Conservation (phyloP, 176 grass and related monocot genomes). For the Dactylis glomerata region DNA sequence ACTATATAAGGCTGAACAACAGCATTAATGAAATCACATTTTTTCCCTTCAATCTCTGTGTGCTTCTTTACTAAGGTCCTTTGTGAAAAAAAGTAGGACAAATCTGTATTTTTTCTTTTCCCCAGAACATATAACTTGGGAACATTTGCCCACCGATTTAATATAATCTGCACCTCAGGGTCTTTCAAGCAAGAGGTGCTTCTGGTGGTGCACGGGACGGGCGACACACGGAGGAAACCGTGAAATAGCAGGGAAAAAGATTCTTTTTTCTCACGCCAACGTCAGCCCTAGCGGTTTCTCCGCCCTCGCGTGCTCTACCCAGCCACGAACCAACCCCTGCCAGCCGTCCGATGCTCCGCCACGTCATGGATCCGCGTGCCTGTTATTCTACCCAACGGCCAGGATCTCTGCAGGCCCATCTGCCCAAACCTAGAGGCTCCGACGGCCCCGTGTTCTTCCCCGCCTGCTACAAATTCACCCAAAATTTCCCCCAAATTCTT, state of each 20-base stretch:
- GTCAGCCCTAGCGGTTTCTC: constrained; percentile 39
- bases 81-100: no score
- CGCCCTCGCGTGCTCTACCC: not conserved
- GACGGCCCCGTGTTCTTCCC: constrained; percentile 30
- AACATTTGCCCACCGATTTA: no score
- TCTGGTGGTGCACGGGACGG: not conserved
- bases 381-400: constrained; percentile 42
- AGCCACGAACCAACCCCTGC: not conserved
- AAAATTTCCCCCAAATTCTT: constrained; percentile 26
- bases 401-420: constrained; percentile 10
- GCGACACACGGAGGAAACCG: not conserved
- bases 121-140: no score
- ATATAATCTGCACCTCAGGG: no score
- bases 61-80: no score
- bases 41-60: no score
- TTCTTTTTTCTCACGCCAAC: not conserved
- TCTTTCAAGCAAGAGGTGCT: no score
- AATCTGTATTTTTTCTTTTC: no score
- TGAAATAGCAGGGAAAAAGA: not conserved
- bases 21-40: no score
- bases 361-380: constrained; percentile 48
- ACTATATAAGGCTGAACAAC: no score
- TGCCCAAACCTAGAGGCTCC: constrained; percentile 30
- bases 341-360: constrained; percentile 31
- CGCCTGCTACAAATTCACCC: constrained; percentile 54